These are phyloP conservation scores for Vigna unguiculata DNA, from an alignment of 306 rosid genomes.

Conservation along the genomic window DNA sequence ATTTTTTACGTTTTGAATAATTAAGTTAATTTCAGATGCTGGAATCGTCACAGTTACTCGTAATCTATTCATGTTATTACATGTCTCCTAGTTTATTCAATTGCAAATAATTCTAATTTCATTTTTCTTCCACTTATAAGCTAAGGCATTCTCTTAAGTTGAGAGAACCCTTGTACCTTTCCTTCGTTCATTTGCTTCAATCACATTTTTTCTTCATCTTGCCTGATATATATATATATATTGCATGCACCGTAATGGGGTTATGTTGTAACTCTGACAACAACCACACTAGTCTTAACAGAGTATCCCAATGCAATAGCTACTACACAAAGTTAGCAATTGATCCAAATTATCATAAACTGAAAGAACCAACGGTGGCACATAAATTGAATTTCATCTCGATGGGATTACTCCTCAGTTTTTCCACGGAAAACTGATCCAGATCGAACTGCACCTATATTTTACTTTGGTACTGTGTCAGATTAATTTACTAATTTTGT, in stretches of 20 bases:
- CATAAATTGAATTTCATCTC: neutral
- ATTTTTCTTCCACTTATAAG: constrained; percentile 20
- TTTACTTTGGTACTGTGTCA: neutral
- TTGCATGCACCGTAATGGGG: neutral
- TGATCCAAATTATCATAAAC: neutral
- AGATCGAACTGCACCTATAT: neutral
- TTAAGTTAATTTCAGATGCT: constrained; percentile 24
- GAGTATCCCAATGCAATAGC: neutral
- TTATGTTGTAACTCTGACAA: neutral
- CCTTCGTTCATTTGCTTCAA: constrained; percentile 19
- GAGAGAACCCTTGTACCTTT: constrained; percentile 2
- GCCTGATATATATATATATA: neutral
- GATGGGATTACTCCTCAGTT: neutral
- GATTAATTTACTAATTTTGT: neutral
- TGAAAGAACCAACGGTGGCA: neutral
- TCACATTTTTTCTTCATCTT: constrained; percentile 9
- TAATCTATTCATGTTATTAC: constrained; percentile 2
- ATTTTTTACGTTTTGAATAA: neutral
- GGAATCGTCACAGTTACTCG: constrained; percentile 27
- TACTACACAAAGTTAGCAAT: neutral
- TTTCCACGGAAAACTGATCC: neutral
- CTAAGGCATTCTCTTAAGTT: constrained; percentile 12
- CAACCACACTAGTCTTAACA: neutral
- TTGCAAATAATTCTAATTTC: neutral
- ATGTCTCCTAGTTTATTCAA: constrained; percentile 3